These are phyloP conservation scores for Mycena filopes DNA, from an alignment of 768 basidiomycete species.

Conservation along the genomic window DNA sequence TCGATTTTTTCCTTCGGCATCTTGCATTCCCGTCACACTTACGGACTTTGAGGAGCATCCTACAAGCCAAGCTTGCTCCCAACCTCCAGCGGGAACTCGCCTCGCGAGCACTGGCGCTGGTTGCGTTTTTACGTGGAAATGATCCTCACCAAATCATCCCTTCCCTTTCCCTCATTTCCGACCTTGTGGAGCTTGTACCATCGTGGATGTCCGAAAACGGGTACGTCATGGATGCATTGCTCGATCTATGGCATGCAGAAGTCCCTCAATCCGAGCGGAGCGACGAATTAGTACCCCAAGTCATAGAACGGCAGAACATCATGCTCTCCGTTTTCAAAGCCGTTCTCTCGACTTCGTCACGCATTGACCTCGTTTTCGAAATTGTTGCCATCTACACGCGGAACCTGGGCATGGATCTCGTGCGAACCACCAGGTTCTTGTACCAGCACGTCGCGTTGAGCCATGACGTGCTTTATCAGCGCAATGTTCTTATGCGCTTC, in stretches of 20 bases:
- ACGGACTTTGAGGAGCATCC: conserved; percentile 84
- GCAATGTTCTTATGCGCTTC: conserved; percentile 88
- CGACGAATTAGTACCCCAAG: conserved; percentile 57
- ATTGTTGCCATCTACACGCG: conserved; percentile 84
- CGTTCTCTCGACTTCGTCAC: conserved; percentile 73
- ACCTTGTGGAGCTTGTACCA: conserved; percentile 74
- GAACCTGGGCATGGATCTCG: conserved; percentile 83
- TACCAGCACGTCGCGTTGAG: conserved; percentile 86
- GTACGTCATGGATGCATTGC: conserved; percentile 74
- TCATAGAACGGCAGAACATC: conserved; percentile 68
- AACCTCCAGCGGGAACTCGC: conserved; percentile 76
- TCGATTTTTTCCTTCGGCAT: conserved; percentile 85
- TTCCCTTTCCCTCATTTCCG: conserved; percentile 79
- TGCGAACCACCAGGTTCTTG: conserved; percentile 84
- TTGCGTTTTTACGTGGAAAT: conserved; percentile 60
- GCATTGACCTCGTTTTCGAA: conserved; percentile 91
- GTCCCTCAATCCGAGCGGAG: conserved; percentile 55
- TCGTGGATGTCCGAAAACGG: conserved; percentile 78
- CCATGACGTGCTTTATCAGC: conserved; percentile 73
- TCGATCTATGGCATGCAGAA: conserved; percentile 77
- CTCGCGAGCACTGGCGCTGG: conserved; percentile 65
- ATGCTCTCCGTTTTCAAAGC: conserved; percentile 83
- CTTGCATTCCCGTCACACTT: conserved; percentile 83
- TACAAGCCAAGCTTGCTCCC: conserved; percentile 83
- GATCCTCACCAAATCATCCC: conserved; percentile 68